Evolutionary conservation across 768 basidiomycete genomes (phyloP).

Genomic region (Leucosporidium yakuticum): DNA sequence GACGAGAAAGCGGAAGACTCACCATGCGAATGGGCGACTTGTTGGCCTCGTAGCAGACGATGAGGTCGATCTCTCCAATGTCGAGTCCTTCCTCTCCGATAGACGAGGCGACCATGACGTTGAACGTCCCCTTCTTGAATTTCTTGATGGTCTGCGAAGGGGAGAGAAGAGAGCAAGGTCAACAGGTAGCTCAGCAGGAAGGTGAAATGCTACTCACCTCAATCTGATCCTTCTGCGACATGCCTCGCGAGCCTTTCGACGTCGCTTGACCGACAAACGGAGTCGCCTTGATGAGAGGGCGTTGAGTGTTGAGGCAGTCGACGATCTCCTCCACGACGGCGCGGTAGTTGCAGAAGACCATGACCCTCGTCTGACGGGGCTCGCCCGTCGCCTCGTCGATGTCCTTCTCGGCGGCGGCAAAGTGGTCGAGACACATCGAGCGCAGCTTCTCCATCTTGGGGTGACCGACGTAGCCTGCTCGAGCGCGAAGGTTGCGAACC

Average conservation of each 20-base stretch:
- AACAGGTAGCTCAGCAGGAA: background rate
- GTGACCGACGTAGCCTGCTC: slow-evolving; percentile 50
- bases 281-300: slow-evolving; percentile 69
- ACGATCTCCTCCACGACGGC: slow-evolving; percentile 89
- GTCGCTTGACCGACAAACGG: slow-evolving; percentile 86
- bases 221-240: slow-evolving; percentile 85
- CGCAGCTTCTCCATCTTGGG: slow-evolving; percentile 88
- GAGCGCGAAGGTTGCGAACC: slow-evolving; percentile 18
- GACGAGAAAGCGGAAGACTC: slow-evolving; percentile 37
- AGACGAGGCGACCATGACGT: slow-evolving; percentile 89
- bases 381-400: slow-evolving; percentile 33
- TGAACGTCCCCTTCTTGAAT: slow-evolving; percentile 81
- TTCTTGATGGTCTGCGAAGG: slow-evolving; percentile 64
- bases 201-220: slow-evolving; percentile 52
- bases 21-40: slow-evolving; percentile 97
- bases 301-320: slow-evolving; percentile 60
- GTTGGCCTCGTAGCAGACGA: slow-evolving; percentile 92
- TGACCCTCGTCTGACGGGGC: slow-evolving; percentile 52
- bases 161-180: background rate
- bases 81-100: slow-evolving; percentile 98
- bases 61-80: slow-evolving; percentile 94
- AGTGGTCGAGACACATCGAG: slow-evolving; percentile 69
- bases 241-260: slow-evolving; percentile 75
- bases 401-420: slow-evolving; percentile 50
- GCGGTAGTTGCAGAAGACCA: slow-evolving; percentile 91